These are phyloP conservation scores for Apophysomyces sp. DNA, from an alignment of 371 early-diverging fungal species.

Conservation along the genomic window DNA sequence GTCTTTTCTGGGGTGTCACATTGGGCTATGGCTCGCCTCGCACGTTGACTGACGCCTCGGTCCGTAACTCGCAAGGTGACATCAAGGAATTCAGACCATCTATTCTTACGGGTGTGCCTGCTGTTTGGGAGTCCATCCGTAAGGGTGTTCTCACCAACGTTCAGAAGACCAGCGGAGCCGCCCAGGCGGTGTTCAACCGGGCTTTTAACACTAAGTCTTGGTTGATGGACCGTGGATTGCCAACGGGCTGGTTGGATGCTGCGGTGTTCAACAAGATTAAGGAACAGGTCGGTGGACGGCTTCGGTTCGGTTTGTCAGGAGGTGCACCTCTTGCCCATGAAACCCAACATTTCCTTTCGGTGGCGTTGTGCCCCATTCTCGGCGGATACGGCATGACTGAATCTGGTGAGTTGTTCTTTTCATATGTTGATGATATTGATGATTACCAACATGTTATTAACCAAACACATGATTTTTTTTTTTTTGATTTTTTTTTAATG, in stretches of 20 bases:
- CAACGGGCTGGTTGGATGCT: constrained; percentile 63
- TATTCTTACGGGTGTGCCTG: constrained; percentile 79
- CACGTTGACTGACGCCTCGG: constrained; percentile 69
- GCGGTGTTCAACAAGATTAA: constrained; percentile 78
- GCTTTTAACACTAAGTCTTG: constrained; percentile 59
- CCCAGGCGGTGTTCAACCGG: constrained; percentile 56
- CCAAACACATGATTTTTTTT: background rate
- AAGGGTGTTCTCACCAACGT: constrained; percentile 63
- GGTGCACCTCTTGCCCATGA: constrained; percentile 79
- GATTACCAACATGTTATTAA: background rate
- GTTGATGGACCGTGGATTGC: constrained; percentile 52
- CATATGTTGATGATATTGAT: no score
- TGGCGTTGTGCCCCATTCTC: constrained; percentile 65
- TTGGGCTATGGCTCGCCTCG: constrained; percentile 75
- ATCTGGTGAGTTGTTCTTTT: background rate
- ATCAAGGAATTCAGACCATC: constrained; percentile 78
- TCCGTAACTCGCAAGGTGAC: constrained; percentile 73
- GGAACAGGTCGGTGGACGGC: constrained; percentile 77
- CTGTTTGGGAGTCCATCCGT: constrained; percentile 79
- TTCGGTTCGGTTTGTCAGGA: constrained; percentile 74
- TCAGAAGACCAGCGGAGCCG: constrained; percentile 36
- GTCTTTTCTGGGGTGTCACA: constrained; percentile 54
- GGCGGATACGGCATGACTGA: constrained; percentile 73
- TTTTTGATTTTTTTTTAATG: background rate
- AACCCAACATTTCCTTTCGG: constrained; percentile 71